Base-by-base conservation (phyloP, 176 grass and related monocot species). In the Cenchrus purpureus region DNA sequence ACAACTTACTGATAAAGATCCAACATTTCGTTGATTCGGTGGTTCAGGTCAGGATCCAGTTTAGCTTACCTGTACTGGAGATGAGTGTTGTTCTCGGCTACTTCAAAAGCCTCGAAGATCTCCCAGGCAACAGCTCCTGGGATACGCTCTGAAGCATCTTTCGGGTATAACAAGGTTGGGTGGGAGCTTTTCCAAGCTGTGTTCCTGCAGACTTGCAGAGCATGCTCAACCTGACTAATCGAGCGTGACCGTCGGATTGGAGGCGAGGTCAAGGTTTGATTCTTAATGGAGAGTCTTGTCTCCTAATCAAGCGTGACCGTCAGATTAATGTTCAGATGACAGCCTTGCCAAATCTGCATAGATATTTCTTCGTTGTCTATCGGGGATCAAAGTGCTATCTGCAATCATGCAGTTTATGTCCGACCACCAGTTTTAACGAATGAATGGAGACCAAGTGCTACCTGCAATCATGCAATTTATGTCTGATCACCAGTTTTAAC, bases 21-120 rank as follows among this genome's bases (percentile, higher is more conserved):
- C 53, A 45, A 16, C 17, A 16, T 25, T 79, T 82, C 19, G 1
- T 11, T 79, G 76, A 50, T 64, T 31, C 22, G 34, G 66, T 59
- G 65, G 52, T 71, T 59, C 49, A 71, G 12, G 12, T 10, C 65
- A 70, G 65, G 65, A 70, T 81, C 79, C 66, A 71, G 50, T 53
- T 53, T 53, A 28, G 57, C 20, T 32, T 72, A 31, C 32, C 17
- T 82, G 43, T 62, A 50, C 34, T 4, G 9, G 40, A 72, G 80
- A 72, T 82, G 34, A 11, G 37, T 43, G 16, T 51, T 65, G 10
- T 74, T 83, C 29, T 53, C 48, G 5, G 58, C 20, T 32, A 84
- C 71, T 76, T 84, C 67, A 67, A 84, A 84, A 67, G 14, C 72
- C 48, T 57, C 73, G 51, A 85, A 68, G 72, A 77, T 84, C 61